Evolutionary conservation across 1,139 yeast species (phyloP).

Genomic region (Yamadazyma atmosphaerica): DNA sequence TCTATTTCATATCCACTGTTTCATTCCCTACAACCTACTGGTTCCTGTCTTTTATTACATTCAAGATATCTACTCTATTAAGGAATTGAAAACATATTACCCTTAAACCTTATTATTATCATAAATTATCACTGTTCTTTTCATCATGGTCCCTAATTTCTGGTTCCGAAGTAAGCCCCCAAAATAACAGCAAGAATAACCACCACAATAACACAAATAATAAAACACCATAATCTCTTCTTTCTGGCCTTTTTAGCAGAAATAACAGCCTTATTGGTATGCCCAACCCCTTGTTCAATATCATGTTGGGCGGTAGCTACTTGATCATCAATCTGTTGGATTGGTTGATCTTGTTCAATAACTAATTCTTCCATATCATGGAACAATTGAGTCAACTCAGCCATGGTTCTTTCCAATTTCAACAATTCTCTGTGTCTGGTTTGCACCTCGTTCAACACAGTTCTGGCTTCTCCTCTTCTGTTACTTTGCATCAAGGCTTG

Average conservation of each 20-base stretch:
- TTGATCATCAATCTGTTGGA: constrained; percentile 80
- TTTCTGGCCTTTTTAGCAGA: constrained; percentile 89
- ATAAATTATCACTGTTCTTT: background rate
- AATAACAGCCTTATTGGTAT: constrained; percentile 85
- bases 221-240: constrained; percentile 86
- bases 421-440: constrained; percentile 93
- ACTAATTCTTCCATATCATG: constrained; percentile 96
- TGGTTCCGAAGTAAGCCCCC: constrained; percentile 44
- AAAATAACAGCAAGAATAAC: constrained; percentile 70
- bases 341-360: constrained; percentile 90
- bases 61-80: background rate
- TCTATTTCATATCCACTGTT: too few relatives aligned
- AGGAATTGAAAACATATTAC: background rate
- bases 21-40: too few relatives aligned
- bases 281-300: constrained; percentile 92
- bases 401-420: constrained; percentile 93
- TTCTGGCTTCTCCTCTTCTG: constrained; percentile 95
- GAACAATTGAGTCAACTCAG: constrained; percentile 91
- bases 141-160: constrained; percentile 4
- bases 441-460: constrained; percentile 94
- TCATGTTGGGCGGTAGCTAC: constrained; percentile 84
- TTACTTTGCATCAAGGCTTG: constrained; percentile 90
- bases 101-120: background rate
- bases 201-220: constrained; percentile 60
- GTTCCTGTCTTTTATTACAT: background rate